Conservation (phyloP, 2,329 filamentous ascomycete genomes). For the Cordyceps javanica region DNA sequence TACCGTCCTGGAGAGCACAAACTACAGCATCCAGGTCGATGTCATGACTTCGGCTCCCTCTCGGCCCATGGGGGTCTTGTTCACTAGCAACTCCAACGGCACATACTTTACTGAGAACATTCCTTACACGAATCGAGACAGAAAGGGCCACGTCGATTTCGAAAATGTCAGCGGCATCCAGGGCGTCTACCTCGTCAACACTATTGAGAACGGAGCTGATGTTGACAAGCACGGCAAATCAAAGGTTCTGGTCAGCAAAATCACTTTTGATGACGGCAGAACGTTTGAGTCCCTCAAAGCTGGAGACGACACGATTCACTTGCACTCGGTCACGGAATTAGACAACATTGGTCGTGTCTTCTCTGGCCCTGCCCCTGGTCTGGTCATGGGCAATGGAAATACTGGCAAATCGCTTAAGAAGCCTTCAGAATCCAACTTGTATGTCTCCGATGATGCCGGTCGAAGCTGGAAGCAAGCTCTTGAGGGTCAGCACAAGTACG, state of each 20-base stretch:
- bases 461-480: constrained; percentile 72
- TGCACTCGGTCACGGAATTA: constrained; percentile 87
- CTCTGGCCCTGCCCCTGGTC: constrained; percentile 85
- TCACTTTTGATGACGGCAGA: constrained; percentile 93
- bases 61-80: constrained; percentile 76
- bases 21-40: constrained; percentile 96
- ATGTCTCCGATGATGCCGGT: constrained; percentile 86
- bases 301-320: constrained; percentile 65
- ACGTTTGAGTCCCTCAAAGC: constrained; percentile 71
- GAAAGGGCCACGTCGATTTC: constrained; percentile 76
- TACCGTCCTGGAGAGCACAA: constrained; percentile 90
- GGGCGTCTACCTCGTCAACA: constrained; percentile 85
- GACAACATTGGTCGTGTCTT: constrained; percentile 81
- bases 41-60: constrained; percentile 66
- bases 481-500: constrained; percentile 85
- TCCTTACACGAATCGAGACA: constrained; percentile 84
- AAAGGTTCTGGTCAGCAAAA: constrained; percentile 71
- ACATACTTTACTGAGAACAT: constrained; percentile 92
- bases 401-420: constrained; percentile 66
- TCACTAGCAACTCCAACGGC: constrained; percentile 95
- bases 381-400: constrained; percentile 93
- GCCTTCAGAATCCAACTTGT: constrained; percentile 72
- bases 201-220: constrained; percentile 78
- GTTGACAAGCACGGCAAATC: constrained; percentile 49
- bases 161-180: constrained; percentile 90